A percentile compares a stretch with the other conserved stretches of the same genome.
These are phyloP conservation scores for Gymnopus androsaceus DNA, from an alignment of 1,284 basidiomycete genomes.

Conservation along the genomic window DNA sequence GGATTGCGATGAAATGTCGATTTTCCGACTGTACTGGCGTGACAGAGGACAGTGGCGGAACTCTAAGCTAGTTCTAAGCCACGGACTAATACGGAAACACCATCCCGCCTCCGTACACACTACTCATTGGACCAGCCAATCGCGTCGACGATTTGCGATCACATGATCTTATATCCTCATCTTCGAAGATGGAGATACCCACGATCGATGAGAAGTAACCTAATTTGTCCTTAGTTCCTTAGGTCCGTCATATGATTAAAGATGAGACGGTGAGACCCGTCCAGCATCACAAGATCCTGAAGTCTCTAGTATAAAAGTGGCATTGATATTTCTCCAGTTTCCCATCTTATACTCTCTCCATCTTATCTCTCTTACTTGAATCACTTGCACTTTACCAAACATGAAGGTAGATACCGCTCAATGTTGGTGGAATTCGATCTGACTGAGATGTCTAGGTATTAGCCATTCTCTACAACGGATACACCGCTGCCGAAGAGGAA, in stretches of 20 bases:
- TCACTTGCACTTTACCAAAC: constrained; percentile 14
- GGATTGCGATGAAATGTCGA: background rate
- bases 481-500: constrained; percentile 75
- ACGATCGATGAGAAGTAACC: too few relatives aligned
- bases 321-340: background rate
- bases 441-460: constrained; percentile 56
- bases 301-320: constrained; percentile 6
- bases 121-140: background rate
- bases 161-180: background rate
- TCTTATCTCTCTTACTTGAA: background rate
- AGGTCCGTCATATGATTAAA: too few relatives aligned
- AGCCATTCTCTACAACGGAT: constrained; percentile 80
- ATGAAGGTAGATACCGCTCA: constrained; percentile 36
- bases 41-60: background rate
- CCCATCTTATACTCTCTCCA: constrained; percentile 2
- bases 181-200: too few relatives aligned
- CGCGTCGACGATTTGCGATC: background rate
- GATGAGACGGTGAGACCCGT: too few relatives aligned
- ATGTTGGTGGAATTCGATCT: constrained; percentile 1
- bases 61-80: background rate
- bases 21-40: too few relatives aligned
- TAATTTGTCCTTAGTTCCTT: background rate
- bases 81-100: background rate
- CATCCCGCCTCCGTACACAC: background rate
- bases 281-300: constrained; percentile 6